phyloP scores from a whole-genome alignment of 2,329 filamentous ascomycete species.

The Epichloe gansuensis region DNA sequence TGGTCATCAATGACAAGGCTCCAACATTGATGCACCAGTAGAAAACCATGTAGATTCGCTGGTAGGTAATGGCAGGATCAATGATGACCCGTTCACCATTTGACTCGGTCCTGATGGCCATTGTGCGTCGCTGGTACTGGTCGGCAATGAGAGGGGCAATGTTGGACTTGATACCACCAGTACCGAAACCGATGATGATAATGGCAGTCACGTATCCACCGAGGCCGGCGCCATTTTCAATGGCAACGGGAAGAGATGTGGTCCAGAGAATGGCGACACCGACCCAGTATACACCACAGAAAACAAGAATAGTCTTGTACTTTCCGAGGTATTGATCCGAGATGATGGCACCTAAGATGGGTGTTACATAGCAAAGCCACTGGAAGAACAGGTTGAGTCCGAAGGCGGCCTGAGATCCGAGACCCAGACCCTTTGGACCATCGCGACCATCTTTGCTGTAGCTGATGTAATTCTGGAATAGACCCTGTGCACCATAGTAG shows the following conservation, averaged over 20 bases:
- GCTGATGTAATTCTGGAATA: constrained; percentile 43
- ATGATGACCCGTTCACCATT: constrained; percentile 49
- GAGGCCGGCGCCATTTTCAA: constrained; percentile 28
- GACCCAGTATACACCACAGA: constrained; percentile 43
- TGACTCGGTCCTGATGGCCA: constrained; percentile 34
- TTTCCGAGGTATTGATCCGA: constrained; percentile 46
- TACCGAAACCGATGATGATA: constrained; percentile 52
- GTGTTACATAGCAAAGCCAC: constrained; percentile 33
- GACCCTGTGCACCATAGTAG: constrained; percentile 40
- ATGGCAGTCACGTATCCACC: constrained; percentile 41
- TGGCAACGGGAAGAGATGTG: constrained; percentile 29
- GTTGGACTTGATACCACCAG: constrained; percentile 58
- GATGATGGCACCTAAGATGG: constrained; percentile 39
- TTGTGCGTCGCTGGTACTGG: constrained; percentile 45
- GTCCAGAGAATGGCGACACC: constrained; percentile 42
- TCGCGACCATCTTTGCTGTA: constrained; percentile 20
- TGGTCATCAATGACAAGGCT: constrained; percentile 53
- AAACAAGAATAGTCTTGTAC: constrained; percentile 48
- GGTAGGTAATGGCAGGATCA: constrained; percentile 52
- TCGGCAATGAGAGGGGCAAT: constrained; percentile 47
- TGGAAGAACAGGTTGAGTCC: constrained; percentile 43
- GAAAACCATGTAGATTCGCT: constrained; percentile 62
- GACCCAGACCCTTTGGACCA: constrained; percentile 37
- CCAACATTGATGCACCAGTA: constrained; percentile 64
- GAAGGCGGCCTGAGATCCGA: constrained; percentile 42